phyloP scores from a whole-genome alignment of 768 basidiomycete genomes.

The Hygrophoropsis aurantiaca region DNA sequence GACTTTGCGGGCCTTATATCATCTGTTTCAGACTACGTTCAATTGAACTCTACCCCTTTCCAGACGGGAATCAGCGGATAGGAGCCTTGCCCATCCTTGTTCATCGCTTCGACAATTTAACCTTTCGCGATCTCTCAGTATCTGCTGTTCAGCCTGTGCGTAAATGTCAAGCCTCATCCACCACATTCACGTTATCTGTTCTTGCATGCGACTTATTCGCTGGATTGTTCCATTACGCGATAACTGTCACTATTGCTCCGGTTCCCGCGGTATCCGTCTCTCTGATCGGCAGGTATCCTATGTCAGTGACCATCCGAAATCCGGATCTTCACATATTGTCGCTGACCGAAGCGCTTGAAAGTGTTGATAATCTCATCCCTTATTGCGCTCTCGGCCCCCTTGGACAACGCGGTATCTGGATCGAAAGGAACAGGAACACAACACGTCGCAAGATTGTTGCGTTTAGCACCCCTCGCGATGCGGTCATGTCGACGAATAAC shows the following conservation, averaged over 20 bases:
- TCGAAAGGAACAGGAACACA: constrained; percentile 14
- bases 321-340: neutral
- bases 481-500: neutral
- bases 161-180: constrained; percentile 30
- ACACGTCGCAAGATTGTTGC: constrained; percentile 20
- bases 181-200: constrained; percentile 37
- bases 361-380: constrained; percentile 10
- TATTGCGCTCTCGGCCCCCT: constrained; percentile 16
- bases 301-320: constrained; percentile 30
- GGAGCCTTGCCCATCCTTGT: constrained; percentile 14
- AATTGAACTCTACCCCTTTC: constrained; percentile 40
- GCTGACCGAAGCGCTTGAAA: neutral
- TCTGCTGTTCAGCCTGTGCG: constrained; percentile 36
- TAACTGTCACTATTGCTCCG: constrained; percentile 28
- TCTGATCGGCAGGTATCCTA: constrained; percentile 43
- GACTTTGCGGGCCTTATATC: constrained; percentile 49
- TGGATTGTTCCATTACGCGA: constrained; percentile 51
- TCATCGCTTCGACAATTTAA: constrained; percentile 26
- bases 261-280: constrained; percentile 38
- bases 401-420: constrained; percentile 25
- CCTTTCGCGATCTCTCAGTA: constrained; percentile 39
- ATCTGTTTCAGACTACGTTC: constrained; percentile 52
- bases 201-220: constrained; percentile 42
- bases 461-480: constrained; percentile 15
- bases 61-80: constrained; percentile 10